phyloP scores from a whole-genome alignment of 768 basidiomycete genomes.

The Solioccasus polychromus region DNA sequence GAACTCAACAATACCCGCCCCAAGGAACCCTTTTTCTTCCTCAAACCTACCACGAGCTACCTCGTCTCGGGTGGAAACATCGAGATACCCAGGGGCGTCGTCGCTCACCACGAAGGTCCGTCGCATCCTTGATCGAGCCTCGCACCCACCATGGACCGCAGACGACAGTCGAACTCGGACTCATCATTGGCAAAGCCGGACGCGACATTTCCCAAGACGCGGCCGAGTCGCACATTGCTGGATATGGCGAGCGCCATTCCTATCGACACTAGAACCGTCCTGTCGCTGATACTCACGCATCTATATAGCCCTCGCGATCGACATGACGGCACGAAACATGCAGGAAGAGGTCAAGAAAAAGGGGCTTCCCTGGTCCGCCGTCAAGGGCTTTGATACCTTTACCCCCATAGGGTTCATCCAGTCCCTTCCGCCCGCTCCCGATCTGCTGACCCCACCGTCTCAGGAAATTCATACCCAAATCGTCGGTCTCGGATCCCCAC shows the following conservation, averaged over 20 bases:
- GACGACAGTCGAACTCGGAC: conserved; percentile 87
- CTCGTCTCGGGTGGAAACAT: conserved; percentile 71
- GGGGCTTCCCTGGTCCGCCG: conserved; percentile 96
- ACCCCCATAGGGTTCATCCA: conserved; percentile 88
- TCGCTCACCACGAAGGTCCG: conserved; percentile 89
- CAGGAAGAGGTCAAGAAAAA: conserved; percentile 91
- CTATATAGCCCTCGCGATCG: conserved; percentile 83
- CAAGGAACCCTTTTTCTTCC: conserved; percentile 96
- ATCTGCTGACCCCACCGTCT: conserved; percentile 4
- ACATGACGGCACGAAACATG: conserved; percentile 95
- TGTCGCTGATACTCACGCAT: background rate
- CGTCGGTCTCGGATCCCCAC: conserved; percentile 64
- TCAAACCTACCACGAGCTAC: conserved; percentile 95
- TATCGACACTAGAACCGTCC: too few relatives aligned
- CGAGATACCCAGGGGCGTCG: conserved; percentile 81
- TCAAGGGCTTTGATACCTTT: conserved; percentile 97
- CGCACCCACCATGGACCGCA: background rate
- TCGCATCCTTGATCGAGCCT: background rate
- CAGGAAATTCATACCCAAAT: conserved; percentile 81
- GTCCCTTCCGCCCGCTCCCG: conserved; percentile 1
- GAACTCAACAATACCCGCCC: conserved; percentile 85
- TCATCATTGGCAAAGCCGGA: conserved; percentile 89
- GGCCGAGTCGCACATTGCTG: conserved; percentile 80
- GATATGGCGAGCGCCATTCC: conserved; percentile 69
- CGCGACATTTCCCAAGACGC: conserved; percentile 73